A percentile compares a stretch with the other conserved stretches of the same genome.
Conservation (phyloP, 768 basidiomycete genomes). For the Podaxis sp. region DNA sequence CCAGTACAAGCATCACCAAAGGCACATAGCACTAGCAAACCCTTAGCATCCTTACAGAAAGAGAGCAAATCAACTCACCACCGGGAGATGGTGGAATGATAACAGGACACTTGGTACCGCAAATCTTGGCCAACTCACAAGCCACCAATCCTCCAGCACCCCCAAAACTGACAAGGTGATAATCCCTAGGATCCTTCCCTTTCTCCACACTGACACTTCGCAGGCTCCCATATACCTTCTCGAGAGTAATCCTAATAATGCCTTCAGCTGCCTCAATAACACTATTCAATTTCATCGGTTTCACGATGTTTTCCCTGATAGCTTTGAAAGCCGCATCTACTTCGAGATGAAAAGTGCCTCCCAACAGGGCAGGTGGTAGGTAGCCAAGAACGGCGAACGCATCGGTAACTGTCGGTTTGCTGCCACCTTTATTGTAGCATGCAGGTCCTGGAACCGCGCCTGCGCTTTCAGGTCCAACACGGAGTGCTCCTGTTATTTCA, state of each 20-base stretch:
- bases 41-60: not conserved
- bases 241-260: conserved; percentile 22
- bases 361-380: conserved; percentile 22
- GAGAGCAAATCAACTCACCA: conserved; percentile 12
- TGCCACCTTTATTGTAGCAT: conserved; percentile 25
- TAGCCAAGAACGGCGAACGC: conserved; percentile 26
- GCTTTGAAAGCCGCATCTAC: conserved; percentile 18
- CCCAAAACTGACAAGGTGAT: conserved; percentile 24
- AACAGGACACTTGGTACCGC: conserved; percentile 17
- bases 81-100: conserved; percentile 27
- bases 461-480: conserved; percentile 26
- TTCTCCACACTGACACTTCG: conserved; percentile 26
- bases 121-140: conserved; percentile 19
- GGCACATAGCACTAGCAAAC: conserved; percentile 22
- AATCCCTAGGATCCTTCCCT: conserved; percentile 26
- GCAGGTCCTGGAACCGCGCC: conserved; percentile 28
- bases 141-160: conserved; percentile 24
- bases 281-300: conserved; percentile 18
- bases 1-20: conserved; percentile 25
- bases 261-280: conserved; percentile 25
- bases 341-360: conserved; percentile 23
- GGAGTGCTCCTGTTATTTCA: conserved; percentile 22
- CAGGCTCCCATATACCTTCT: conserved; percentile 26
- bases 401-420: conserved; percentile 24
- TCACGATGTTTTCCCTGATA: conserved; percentile 19